phyloP scores from a whole-genome alignment of 768 basidiomycete species.

The Lactifluus rugatus region DNA sequence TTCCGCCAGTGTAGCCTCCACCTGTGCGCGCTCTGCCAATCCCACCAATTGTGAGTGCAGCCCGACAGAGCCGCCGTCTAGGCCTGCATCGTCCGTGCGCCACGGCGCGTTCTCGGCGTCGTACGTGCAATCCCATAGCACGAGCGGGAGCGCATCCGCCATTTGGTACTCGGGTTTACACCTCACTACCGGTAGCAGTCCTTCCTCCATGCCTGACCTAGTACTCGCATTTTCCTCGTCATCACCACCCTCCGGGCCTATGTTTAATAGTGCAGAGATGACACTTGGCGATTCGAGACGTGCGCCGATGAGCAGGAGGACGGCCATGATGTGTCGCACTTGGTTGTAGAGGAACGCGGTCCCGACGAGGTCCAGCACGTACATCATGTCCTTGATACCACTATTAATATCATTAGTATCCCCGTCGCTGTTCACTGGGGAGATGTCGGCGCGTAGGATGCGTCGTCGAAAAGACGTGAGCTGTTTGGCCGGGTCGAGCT shows the following conservation, averaged over 20 bases:
- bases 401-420: too few relatives aligned
- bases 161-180: constrained; percentile 87
- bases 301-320: constrained; percentile 81
- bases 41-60: constrained; percentile 8
- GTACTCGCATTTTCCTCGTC: not conserved
- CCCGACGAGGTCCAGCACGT: constrained; percentile 79
- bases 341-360: constrained; percentile 92
- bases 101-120: constrained; percentile 56
- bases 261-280: constrained; percentile 65
- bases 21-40: constrained; percentile 44
- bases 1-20: constrained; percentile 51
- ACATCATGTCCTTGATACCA: constrained; percentile 30
- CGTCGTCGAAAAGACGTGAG: constrained; percentile 67
- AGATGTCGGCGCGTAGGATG: constrained; percentile 58
- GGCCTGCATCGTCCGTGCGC: constrained; percentile 47
- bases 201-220: constrained; percentile 28
- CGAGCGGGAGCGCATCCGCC: constrained; percentile 83
- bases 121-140: constrained; percentile 88
- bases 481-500: constrained; percentile 86
- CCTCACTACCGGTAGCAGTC: constrained; percentile 41
- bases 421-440: constrained; percentile 27
- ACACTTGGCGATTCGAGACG: constrained; percentile 67
- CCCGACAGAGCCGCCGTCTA: constrained; percentile 22
- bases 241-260: constrained; percentile 31
- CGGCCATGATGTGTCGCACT: constrained; percentile 88